Conservation (phyloP, 2,329 filamentous ascomycete species). For the Neodidymelliopsis sp. region DNA sequence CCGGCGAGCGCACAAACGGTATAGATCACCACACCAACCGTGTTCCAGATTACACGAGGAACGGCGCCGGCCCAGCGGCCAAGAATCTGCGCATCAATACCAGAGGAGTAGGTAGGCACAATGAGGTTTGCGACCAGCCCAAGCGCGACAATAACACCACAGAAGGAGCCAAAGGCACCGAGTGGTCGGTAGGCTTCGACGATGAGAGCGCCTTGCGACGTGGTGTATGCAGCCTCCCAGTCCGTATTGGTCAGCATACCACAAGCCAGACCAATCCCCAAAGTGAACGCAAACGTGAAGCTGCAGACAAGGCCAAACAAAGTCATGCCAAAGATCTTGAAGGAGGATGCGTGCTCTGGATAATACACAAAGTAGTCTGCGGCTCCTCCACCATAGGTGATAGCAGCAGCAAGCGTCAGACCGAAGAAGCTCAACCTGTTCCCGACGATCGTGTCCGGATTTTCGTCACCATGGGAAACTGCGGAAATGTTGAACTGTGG, state of each 20-base stretch:
- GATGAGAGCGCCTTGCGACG: constrained; percentile 69
- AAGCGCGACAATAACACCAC: constrained; percentile 69
- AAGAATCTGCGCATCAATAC: constrained; percentile 73
- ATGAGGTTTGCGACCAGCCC: constrained; percentile 72
- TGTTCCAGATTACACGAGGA: constrained; percentile 71
- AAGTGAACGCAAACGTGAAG: constrained; percentile 67
- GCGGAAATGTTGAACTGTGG: constrained; percentile 65
- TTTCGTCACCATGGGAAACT: constrained; percentile 59
- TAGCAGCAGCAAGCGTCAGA: constrained; percentile 69
- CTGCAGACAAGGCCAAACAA: constrained; percentile 64
- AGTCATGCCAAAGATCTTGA: constrained; percentile 65
- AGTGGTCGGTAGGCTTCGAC: constrained; percentile 68
- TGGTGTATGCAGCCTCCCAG: constrained; percentile 65
- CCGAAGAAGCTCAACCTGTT: constrained; percentile 74
- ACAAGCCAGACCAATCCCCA: constrained; percentile 69
- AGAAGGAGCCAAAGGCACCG: constrained; percentile 70
- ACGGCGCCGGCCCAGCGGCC: constrained; percentile 65
- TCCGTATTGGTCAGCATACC: constrained; percentile 60
- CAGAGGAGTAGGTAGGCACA: constrained; percentile 67
- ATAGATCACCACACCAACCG: constrained; percentile 67
- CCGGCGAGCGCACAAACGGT: constrained; percentile 71
- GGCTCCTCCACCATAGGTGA: constrained; percentile 69
- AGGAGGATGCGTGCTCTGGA: constrained; percentile 59
- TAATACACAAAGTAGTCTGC: constrained; percentile 75
- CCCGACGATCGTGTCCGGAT: constrained; percentile 59